phyloP scores from a whole-genome alignment of 495 filamentous ascomycete genomes.

The Penicillium chermesinum region DNA sequence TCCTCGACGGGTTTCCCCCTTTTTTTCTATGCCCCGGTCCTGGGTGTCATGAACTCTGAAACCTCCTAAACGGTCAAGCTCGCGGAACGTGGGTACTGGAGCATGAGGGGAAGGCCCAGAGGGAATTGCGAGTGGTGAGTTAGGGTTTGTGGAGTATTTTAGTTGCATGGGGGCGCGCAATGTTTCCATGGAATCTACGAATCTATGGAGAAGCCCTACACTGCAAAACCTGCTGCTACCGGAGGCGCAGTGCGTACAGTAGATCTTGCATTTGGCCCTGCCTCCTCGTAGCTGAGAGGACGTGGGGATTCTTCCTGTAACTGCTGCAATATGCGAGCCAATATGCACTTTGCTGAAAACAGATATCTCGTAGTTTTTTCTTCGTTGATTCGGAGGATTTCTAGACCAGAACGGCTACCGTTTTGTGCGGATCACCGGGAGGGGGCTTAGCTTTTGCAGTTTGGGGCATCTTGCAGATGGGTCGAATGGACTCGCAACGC shows the following conservation, averaged over 20 bases:
- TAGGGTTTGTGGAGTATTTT: slow-evolving; percentile 21
- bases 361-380: background rate
- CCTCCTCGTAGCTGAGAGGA: too few relatives aligned
- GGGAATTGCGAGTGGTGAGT: slow-evolving; percentile 3
- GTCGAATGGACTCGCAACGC: slow-evolving; percentile 28
- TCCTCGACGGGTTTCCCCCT: background rate
- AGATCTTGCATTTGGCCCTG: background rate
- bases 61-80: background rate
- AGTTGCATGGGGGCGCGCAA: slow-evolving; percentile 9
- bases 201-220: background rate
- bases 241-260: background rate
- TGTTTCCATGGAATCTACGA: slow-evolving; percentile 5
- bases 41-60: background rate
- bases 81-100: slow-evolving; percentile 2
- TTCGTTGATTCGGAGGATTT: slow-evolving; percentile 16
- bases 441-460: slow-evolving; percentile 30
- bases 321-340: slow-evolving; percentile 3
- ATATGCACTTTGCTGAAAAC: background rate
- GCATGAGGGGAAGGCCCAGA: slow-evolving; percentile 1
- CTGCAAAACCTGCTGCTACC: too few relatives aligned
- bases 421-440: slow-evolving; percentile 24
- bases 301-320: too few relatives aligned
- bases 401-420: slow-evolving; percentile 1
- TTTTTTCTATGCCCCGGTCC: background rate
- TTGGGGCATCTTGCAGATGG: slow-evolving; percentile 27